phyloP scores from a whole-genome alignment of 352 stramenopile species.

The Pilasporangium apinafurcum region DNA sequence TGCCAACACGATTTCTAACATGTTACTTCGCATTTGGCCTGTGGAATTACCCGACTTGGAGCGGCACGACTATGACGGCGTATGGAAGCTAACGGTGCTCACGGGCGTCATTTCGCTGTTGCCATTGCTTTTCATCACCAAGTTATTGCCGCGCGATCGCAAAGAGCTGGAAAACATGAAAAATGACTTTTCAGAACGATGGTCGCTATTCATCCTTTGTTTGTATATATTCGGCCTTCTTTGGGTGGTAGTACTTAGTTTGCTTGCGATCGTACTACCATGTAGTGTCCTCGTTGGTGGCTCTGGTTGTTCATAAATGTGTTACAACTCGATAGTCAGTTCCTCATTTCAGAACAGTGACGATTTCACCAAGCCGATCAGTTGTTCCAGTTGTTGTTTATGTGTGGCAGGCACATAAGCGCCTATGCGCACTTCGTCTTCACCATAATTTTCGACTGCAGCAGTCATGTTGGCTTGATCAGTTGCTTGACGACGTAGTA shows the following conservation, averaged over 20 bases:
- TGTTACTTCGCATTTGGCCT: constrained; percentile 64
- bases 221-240: constrained; percentile 55
- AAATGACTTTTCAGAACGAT: constrained; percentile 32
- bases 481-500: constrained; percentile 3
- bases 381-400: constrained; percentile 43
- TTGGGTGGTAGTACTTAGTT: constrained; percentile 56
- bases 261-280: constrained; percentile 56
- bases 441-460: constrained; percentile 12
- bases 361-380: constrained; percentile 45
- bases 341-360: constrained; percentile 4
- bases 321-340: background rate
- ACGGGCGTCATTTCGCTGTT: constrained; percentile 57
- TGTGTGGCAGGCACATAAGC: constrained; percentile 5
- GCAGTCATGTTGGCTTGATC: constrained; percentile 1
- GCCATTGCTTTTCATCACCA: constrained; percentile 32
- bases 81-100: constrained; percentile 78
- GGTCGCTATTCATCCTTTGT: constrained; percentile 20
- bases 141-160: constrained; percentile 41
- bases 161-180: constrained; percentile 44
- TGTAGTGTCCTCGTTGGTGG: constrained; percentile 65
- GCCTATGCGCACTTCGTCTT: constrained; percentile 6
- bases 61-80: constrained; percentile 39
- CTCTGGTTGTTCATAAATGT: constrained; percentile 26
- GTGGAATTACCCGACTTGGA: constrained; percentile 61
- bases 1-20: constrained; percentile 70